Conservation (phyloP, 176 grass and related monocot genomes). For the Oropetium thomaeum region DNA sequence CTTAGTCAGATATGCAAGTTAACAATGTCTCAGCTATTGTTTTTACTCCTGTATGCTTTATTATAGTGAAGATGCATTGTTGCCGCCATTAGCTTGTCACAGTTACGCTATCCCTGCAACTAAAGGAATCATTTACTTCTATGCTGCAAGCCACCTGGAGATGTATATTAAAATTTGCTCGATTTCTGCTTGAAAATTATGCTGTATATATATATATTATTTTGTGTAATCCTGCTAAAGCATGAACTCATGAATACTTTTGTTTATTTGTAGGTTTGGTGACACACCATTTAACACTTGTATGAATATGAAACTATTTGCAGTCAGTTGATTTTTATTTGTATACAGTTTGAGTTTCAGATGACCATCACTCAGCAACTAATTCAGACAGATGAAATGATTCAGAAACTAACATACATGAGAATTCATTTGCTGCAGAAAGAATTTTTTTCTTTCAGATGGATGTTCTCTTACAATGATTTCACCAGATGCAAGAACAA, state of each 20-base stretch:
- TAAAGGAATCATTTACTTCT: not conserved
- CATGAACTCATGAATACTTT: conserved; percentile 7
- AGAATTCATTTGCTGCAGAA: not conserved
- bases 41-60: not conserved
- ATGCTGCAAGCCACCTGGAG: not conserved
- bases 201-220: not conserved
- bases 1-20: not conserved
- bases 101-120: not conserved
- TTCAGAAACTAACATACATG: not conserved
- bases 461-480: not conserved
- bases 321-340: conserved; percentile 18
- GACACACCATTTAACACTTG: not conserved
- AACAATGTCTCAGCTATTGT: not conserved
- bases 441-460: not conserved
- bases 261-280: conserved; percentile 29
- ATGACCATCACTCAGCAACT: not conserved
- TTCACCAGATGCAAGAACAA: conserved; percentile 11
- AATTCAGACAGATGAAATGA: conserved; percentile 27
- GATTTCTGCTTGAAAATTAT: not conserved
- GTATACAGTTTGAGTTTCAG: not conserved
- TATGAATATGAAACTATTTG: conserved; percentile 11
- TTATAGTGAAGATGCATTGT: not conserved
- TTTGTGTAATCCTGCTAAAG: not conserved
- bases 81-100: not conserved
- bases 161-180: conserved; percentile 1